These are phyloP conservation scores for Coccomyxa subellipsoidea DNA, from an alignment of 163 green algal genomes.

Conservation along the genomic window DNA sequence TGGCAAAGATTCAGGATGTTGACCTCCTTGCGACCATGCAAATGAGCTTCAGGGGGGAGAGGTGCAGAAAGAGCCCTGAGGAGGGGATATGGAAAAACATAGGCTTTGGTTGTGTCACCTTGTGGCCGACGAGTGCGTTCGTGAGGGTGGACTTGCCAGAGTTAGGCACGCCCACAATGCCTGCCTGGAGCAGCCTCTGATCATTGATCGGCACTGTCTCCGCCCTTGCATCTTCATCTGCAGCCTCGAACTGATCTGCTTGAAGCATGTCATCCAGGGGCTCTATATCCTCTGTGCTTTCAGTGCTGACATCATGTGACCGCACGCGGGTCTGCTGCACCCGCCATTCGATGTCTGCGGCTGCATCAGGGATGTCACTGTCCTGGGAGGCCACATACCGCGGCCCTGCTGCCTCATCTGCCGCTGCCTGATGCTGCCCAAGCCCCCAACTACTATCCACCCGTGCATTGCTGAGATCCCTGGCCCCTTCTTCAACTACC, in stretches of 20 bases:
- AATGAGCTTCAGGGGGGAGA: background rate
- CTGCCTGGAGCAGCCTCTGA: background rate
- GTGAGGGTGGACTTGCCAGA: slow-evolving; percentile 64
- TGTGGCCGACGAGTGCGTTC: slow-evolving; percentile 54
- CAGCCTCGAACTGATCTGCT: no score
- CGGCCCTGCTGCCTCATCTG: background rate
- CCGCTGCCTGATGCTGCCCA: no score
- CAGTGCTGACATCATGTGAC: background rate
- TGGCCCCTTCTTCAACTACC: no score
- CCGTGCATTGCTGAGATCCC: no score
- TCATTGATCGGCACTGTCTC: background rate
- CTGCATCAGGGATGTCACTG: background rate
- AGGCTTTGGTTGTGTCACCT: slow-evolving; percentile 14
- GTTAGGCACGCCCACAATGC: slow-evolving; percentile 60
- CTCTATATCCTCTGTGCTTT: background rate
- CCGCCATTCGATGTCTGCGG: background rate
- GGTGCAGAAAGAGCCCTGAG: background rate
- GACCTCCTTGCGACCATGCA: background rate
- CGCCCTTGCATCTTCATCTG: background rate
- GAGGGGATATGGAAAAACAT: background rate
- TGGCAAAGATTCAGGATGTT: background rate
- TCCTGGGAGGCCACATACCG: background rate
- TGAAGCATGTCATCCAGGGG: no score
- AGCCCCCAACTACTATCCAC: no score
- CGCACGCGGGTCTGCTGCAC: background rate